Evolutionary conservation across 2,329 filamentous ascomycete species (phyloP), one percentile per base, ranked within the genome.

Genomic region (Penicillium aurantiogriseum): DNA sequence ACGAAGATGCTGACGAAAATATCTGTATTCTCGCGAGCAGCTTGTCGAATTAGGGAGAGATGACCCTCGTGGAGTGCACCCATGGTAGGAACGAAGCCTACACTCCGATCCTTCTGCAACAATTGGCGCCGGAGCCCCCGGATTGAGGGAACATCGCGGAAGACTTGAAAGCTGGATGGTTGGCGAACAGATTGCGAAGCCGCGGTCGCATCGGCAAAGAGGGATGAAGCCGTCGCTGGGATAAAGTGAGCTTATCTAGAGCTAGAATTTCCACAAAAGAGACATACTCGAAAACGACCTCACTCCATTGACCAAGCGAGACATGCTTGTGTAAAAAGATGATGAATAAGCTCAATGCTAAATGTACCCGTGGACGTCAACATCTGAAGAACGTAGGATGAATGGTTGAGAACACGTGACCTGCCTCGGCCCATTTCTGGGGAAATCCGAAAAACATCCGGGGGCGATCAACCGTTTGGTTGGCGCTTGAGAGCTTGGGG

Each of bases 51-150:
- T 23, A 99, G 83, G 4, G 90, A 89, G 51, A 96, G 77, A 76
- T 99, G 94, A 40, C 94, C 94, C 54, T 87, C 84, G 75, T 99
- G 94, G n/a, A 99, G 83, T 49, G 94, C 94, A 61, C 94, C 94
- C 94, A 99, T 97, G 33, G 94, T 99, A 1, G 94, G 94, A 36
- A 99, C 92, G 29, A 99, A 85, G 58, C 89, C 91, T 57, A 99
- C 87, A 44, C 87, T 87, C 56, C 88, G 85, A 66, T 88, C 84
- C 68, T 86, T 81, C 58, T 86, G 76, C 36, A 86, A 77, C 59
- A 92, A 85, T 40, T 86, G 82, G 23, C 79, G 82, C 36, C 91
- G 86, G 80, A 88, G 89, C 66, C 81, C 75, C 39, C 91, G 89
- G 51, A 96, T 79, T 11, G 85, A 80, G 15, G 86, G 78, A 58